Evolutionary conservation across 441 rosid genomes (phyloP), one percentile per base, ranked within the genome.

Genomic region (Bocquillonia castaneifolia): DNA sequence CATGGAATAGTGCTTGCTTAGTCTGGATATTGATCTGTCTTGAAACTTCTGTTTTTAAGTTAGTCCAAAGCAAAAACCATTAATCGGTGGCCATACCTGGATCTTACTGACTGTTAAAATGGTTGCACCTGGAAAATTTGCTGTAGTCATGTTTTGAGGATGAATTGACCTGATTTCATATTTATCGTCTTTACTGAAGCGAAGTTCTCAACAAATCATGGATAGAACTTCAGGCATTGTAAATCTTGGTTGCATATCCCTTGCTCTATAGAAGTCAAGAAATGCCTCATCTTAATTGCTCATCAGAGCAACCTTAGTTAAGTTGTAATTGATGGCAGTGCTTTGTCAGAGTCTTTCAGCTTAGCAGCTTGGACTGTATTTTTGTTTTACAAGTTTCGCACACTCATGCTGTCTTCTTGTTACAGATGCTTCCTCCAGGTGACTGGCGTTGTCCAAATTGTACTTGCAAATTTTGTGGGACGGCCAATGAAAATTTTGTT

Each of bases 371-470:
- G 18, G 34, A 5, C 40, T 58, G 31, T 34, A 34, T 66, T n/a
- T 37, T 9, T 22, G 28, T 2, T 45, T 54, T 42, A 31, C 52
- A 42, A 25, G 6, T 45, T 22, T 17, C 0, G n/a, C n/a, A 39
- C 17, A 60, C 44, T 60, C 37, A 47, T 44, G 5, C 63, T 63
- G 5, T 67, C 69, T 58, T 73, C 62, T 67, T 53, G 44, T 80
- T 81, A 74, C 89, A 94, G 99, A 80, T 80, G 85, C 90, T 90
- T 67, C 99, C 99, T 17, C 73, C 68, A 18, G 97, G 93, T 26
- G 96, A 94, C 67, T 94, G 99, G 99, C 90, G 86, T 76, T 94
- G 99, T 73, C 96, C 97, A 68, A 85, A 88, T 63, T 94, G 99
- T 76, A 88, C 87, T 10, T 94, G 99, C 88, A 91, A 87, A 79